Base-by-base conservation (phyloP, 352 stramenopile species). In the Phytophthora kernoviae region DNA sequence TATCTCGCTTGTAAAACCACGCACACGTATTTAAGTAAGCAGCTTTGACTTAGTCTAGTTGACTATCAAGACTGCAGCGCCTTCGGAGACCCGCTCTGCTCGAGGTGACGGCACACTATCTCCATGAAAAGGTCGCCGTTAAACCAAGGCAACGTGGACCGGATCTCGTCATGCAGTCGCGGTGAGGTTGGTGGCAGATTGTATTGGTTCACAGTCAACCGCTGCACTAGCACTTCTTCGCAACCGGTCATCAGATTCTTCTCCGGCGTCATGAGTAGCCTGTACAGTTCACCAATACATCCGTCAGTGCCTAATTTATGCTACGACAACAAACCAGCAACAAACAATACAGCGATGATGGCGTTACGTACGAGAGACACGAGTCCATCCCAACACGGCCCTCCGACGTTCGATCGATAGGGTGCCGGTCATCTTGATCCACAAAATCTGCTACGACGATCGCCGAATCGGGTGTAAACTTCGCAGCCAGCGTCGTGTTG, bases 101-200 rank as follows among this genome's bases (percentile, higher is more conserved):
- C 65, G 6, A 87, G 65, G 20, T 81, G 60, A 20, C 76, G 60
- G 62, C 75, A 84, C 12, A 84, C 47, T 18, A 87, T 75, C 52
- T 81, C 72, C 63, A 84, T 83, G 48, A 81, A 64, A 46, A 88
- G 45, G 59, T 88, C 78, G 34, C 78, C 78, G 45, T 88, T 88
- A 54, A 84, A 54, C 64, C 77, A 81, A n/a, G 77, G 62, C 30
- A 77, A 39, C 33, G 73, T 72, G 17, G 73, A 77, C 33, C 73
- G 62, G 47, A 88, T 60, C 56, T 88, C 78, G 43, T 69, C 57
- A 51, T 85, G 75, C 54, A 88, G 37, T 12, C 60, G 56, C 1
- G 60, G 58, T 21, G 78, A 78, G 46, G 70, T 77, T 9, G 78
- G 77, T 26, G 68, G 65, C 15, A 84, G 50, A 43, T 81, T 82